Evolutionary conservation across 345 rosid species (phyloP).

Genomic region (Linum usitatissimum): DNA sequence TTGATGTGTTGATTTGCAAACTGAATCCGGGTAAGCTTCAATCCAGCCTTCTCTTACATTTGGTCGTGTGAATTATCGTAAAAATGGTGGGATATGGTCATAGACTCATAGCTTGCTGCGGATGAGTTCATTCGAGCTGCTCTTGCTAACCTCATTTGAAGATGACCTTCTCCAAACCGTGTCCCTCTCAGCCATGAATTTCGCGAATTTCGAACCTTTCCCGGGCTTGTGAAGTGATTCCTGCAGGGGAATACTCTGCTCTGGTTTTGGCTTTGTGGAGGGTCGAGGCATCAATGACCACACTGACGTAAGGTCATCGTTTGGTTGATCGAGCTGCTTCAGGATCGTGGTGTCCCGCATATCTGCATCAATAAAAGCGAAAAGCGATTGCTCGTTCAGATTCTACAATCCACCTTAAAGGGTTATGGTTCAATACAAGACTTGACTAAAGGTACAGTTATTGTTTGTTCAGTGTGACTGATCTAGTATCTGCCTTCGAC

Average conservation of each 20-base stretch:
- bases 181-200: conserved; percentile 52
- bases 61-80: no score
- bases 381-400: not conserved
- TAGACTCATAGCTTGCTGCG: conserved; percentile 61
- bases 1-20: no score
- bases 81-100: no score
- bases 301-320: conserved; percentile 48
- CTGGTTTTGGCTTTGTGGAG: conserved; percentile 23
- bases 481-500: not conserved
- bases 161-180: conserved; percentile 27
- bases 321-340: conserved; percentile 54
- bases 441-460: no score
- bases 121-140: conserved; percentile 23
- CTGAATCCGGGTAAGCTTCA: not conserved
- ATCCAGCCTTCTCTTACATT: no score
- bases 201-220: conserved; percentile 76
- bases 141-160: conserved; percentile 20
- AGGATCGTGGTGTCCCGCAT: conserved; percentile 39
- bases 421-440: no score
- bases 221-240: conserved; percentile 30
- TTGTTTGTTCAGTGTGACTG: no score
- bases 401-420: no score
- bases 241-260: conserved; percentile 26
- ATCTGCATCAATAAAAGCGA: conserved; percentile 26
- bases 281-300: conserved; percentile 82